These are phyloP conservation scores for Hyaloscypha bicolor DNA, from an alignment of 495 filamentous ascomycete species.

Conservation along the genomic window DNA sequence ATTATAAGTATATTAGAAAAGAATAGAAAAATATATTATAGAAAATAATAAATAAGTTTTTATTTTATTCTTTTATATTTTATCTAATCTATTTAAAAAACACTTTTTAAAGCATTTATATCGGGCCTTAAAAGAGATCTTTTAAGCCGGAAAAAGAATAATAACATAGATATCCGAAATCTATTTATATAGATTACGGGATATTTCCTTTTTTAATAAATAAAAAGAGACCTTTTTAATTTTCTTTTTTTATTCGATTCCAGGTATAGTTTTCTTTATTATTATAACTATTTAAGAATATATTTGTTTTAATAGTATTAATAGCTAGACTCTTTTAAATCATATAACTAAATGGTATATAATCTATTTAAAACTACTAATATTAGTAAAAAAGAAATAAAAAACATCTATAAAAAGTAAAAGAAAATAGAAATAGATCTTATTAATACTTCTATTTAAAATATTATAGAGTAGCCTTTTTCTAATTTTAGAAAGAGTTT, in stretches of 20 bases:
- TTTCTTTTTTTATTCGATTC: slow-evolving; percentile 17
- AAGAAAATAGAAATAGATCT: slow-evolving; percentile 24
- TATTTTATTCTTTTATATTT: slow-evolving; percentile 22
- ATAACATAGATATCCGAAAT: too few relatives aligned
- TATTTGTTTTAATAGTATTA: slow-evolving; percentile 20
- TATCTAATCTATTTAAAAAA: slow-evolving; percentile 22
- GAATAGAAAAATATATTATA: slow-evolving; percentile 24
- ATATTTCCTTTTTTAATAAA: slow-evolving; percentile 29
- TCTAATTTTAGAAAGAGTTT: slow-evolving; percentile 11
- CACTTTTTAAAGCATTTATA: slow-evolving; percentile 19
- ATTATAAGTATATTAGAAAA: slow-evolving; percentile 26
- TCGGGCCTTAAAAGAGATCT: neutral
- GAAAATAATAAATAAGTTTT: slow-evolving; percentile 26
- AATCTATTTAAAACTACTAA: slow-evolving; percentile 29
- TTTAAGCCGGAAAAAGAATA: slow-evolving; percentile 19
- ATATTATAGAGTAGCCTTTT: neutral
- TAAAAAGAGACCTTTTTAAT: slow-evolving; percentile 29
- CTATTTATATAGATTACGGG: slow-evolving; percentile 21
- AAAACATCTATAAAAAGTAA: slow-evolving; percentile 28
- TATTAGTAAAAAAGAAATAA: slow-evolving; percentile 30
- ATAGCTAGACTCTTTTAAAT: slow-evolving; percentile 21
- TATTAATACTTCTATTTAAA: slow-evolving; percentile 16
- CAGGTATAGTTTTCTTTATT: neutral
- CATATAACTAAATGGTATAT: slow-evolving; percentile 22
- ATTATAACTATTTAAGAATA: slow-evolving; percentile 15